Conservation (phyloP, 1,284 basidiomycete species). For the Lentinula novae-zelandiae region DNA sequence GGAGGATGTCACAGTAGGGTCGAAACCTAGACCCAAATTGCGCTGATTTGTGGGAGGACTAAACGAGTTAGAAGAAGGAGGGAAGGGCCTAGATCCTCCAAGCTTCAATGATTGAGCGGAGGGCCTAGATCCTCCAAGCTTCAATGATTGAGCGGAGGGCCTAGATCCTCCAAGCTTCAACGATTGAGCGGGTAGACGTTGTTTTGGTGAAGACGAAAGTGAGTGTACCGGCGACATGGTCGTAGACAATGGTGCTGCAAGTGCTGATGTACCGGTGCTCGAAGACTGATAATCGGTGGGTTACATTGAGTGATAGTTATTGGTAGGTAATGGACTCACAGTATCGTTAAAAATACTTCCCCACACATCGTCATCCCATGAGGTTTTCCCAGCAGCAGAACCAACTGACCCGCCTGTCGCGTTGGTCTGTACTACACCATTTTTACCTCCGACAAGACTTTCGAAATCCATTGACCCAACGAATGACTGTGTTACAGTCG, state of each 20-base stretch:
- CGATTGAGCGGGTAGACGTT: slow-evolving; percentile 9
- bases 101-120: slow-evolving; percentile 3
- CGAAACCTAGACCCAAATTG: background rate
- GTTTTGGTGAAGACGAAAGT: slow-evolving; percentile 17
- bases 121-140: too few relatives aligned
- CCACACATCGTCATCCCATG: slow-evolving; percentile 80
- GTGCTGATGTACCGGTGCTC: slow-evolving; percentile 6
- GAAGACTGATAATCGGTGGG: background rate
- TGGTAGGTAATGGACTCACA: slow-evolving; percentile 27
- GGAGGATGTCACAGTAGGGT: background rate
- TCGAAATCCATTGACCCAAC: slow-evolving; percentile 61
- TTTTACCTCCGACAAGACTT: slow-evolving; percentile 54
- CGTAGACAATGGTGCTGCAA: background rate
- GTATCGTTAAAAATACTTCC: slow-evolving; percentile 62
- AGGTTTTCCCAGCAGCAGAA: slow-evolving; percentile 34
- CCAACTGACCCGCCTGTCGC: slow-evolving; percentile 22
- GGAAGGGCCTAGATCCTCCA: background rate
- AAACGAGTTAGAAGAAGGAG: background rate
- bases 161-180: background rate
- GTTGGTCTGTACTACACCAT: slow-evolving; percentile 23
- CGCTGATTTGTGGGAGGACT: background rate
- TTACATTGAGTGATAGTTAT: background rate
- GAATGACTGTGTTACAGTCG: slow-evolving; percentile 25
- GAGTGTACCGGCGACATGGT: slow-evolving; percentile 19
- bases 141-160: slow-evolving; percentile 4